These are phyloP conservation scores for Ilex asprella DNA, from an alignment of 257 asterid species.

Conservation along the genomic window DNA sequence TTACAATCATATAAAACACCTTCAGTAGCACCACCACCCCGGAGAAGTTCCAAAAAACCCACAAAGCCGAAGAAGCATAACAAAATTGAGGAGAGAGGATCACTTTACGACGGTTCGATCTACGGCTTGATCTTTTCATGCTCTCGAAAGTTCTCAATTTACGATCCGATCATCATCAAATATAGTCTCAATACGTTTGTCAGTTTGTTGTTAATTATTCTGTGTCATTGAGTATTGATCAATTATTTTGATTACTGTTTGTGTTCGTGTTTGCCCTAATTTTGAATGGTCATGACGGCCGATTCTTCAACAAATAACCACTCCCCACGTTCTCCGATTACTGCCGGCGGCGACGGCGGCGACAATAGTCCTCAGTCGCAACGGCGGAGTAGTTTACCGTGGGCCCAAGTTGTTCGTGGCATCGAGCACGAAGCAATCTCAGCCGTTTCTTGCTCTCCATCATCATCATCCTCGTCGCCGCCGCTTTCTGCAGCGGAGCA, in stretches of 20 bases:
- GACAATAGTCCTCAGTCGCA: too few species aligned
- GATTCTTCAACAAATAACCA: background rate
- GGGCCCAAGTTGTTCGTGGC: slow-evolving; percentile 1
- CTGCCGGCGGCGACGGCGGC: too few species aligned
- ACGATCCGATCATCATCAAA: too few species aligned
- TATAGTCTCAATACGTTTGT: too few species aligned
- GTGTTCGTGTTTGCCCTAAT: background rate
- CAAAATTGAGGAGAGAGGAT: too few species aligned
- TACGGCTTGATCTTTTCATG: too few species aligned
- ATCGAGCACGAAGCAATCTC: background rate
- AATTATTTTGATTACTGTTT: background rate
- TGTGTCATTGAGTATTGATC: background rate
- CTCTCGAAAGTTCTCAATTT: too few species aligned
- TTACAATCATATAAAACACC: too few species aligned
- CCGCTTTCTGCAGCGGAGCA: slow-evolving; percentile 21
- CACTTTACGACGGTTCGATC: too few species aligned
- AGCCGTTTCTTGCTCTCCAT: slow-evolving; percentile 1
- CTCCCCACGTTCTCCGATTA: background rate
- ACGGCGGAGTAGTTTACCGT: background rate
- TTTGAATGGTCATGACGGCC: background rate
- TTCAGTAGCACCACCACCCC: too few species aligned
- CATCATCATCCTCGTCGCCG: slow-evolving; percentile 9
- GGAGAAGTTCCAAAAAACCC: too few species aligned
- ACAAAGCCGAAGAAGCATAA: too few species aligned
- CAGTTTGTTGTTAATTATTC: background rate